A percentile compares a stretch with the other conserved stretches of the same genome.
These are phyloP conservation scores for Nakaseomyces nivariensis DNA, from an alignment of 1,139 yeast genomes.

Conservation along the genomic window DNA sequence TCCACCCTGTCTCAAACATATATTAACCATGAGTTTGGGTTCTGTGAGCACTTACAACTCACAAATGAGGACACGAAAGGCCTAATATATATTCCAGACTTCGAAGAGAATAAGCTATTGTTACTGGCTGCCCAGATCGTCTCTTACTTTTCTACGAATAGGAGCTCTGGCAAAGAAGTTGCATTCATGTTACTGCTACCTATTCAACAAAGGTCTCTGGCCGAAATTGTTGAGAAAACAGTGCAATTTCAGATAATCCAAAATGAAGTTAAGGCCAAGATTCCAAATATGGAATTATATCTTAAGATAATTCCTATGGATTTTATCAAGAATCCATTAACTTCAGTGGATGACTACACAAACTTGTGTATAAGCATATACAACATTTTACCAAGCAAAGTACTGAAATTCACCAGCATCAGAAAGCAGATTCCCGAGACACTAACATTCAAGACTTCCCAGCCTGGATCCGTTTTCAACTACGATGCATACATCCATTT, in stretches of 20 bases:
- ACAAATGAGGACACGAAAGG: conserved; percentile 27
- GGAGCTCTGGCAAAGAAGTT: conserved; percentile 22
- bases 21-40: conserved; percentile 27
- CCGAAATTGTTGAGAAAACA: conserved; percentile 41
- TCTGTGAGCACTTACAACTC: conserved; percentile 27
- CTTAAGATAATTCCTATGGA: conserved; percentile 51
- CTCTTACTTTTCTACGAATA: conserved; percentile 29
- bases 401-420: conserved; percentile 26
- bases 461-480: conserved; percentile 28
- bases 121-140: conserved; percentile 40
- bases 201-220: conserved; percentile 29
- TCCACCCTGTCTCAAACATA: conserved; percentile 27
- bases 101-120: conserved; percentile 31
- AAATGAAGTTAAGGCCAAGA: conserved; percentile 32
- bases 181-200: conserved; percentile 30
- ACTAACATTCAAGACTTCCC: conserved; percentile 43
- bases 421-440: conserved; percentile 29
- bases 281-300: conserved; percentile 38
- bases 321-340: conserved; percentile 35
- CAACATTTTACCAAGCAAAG: conserved; percentile 41
- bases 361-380: conserved; percentile 54
- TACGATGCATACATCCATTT: conserved; percentile 78
- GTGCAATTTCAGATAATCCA: conserved; percentile 42
- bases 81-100: conserved; percentile 20
- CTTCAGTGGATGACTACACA: conserved; percentile 27